phyloP scores from a whole-genome alignment of 2,329 filamentous ascomycete species.

The Trichoderma hamatum region DNA sequence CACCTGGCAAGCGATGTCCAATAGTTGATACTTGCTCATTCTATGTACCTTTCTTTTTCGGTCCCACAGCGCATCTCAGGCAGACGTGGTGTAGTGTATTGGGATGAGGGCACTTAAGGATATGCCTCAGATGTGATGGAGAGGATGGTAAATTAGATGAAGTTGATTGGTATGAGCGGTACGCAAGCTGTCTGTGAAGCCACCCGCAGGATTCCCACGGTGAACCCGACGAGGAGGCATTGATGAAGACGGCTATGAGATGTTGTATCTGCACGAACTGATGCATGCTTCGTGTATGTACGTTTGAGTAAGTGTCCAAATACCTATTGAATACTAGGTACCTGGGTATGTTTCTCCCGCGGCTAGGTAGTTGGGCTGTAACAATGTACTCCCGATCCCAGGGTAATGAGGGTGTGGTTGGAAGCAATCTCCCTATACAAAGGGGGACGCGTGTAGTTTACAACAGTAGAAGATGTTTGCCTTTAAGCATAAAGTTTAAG shows the following conservation, averaged over 20 bases:
- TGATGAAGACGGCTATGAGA: too few relatives aligned
- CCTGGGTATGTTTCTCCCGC: not conserved
- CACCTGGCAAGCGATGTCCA: not conserved
- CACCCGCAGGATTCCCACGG: not conserved
- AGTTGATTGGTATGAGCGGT: not conserved
- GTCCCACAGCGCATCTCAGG: not conserved
- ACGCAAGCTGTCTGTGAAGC: not conserved
- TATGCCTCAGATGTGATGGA: not conserved
- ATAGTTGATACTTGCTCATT: not conserved
- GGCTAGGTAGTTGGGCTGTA: not conserved
- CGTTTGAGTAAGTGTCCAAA: not conserved
- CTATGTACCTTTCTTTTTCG: not conserved
- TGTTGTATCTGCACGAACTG: not conserved
- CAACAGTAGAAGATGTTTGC: not conserved
- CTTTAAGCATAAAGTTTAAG: accelerated
- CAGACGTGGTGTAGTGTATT: not conserved
- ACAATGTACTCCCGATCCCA: not conserved
- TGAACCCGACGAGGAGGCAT: not conserved
- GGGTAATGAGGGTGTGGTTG: not conserved
- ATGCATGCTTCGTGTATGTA: not conserved
- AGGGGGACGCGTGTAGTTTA: not conserved
- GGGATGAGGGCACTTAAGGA: not conserved
- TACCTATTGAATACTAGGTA: not conserved
- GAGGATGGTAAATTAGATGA: not conserved
- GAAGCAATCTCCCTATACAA: not conserved